Percentiles rank a stretch among this genome's conserved stretches.
phyloP scores from a whole-genome alignment of 1,139 yeast species.

The Suhomyces chickasaworum region DNA sequence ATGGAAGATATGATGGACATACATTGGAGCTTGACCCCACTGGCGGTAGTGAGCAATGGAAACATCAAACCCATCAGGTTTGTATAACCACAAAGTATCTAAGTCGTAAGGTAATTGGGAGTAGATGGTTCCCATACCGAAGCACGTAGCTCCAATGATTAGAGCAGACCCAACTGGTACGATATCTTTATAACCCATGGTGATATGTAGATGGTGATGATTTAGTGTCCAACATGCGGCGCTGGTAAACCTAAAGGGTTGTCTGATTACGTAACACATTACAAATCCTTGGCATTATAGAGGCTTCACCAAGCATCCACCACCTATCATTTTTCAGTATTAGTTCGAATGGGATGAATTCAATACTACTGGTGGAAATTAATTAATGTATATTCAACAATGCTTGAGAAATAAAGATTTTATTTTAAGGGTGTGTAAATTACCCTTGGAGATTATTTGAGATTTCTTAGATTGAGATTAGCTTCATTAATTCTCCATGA shows the following conservation, averaged over 20 bases:
- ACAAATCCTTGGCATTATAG: not conserved
- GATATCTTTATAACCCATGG: slow-evolving; percentile 45
- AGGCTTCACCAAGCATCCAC: no score
- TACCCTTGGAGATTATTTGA: not conserved
- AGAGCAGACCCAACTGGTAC: slow-evolving; percentile 53
- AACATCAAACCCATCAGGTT: slow-evolving; percentile 55
- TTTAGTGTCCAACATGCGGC: not conserved
- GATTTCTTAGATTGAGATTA: not conserved
- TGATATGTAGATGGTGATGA: not conserved
- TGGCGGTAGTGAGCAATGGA: slow-evolving; percentile 73
- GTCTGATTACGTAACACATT: not conserved
- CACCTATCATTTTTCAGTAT: no score
- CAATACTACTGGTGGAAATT: not conserved
- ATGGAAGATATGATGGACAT: slow-evolving; percentile 64
- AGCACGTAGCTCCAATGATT: slow-evolving; percentile 57
- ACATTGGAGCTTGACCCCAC: slow-evolving; percentile 67
- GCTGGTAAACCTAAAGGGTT: not conserved
- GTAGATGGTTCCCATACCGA: slow-evolving; percentile 77
- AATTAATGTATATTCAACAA: not conserved
- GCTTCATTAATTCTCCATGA: slow-evolving; percentile 33
- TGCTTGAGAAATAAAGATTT: slow-evolving; percentile 6
- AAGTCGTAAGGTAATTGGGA: slow-evolving; percentile 83
- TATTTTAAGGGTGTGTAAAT: not conserved
- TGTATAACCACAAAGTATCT: slow-evolving; percentile 66
- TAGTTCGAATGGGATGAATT: no score